Evolutionary conservation across 2,329 filamentous ascomycete species (phyloP), one percentile per base, ranked within the genome.

Genomic region (Endothia cerciana): DNA sequence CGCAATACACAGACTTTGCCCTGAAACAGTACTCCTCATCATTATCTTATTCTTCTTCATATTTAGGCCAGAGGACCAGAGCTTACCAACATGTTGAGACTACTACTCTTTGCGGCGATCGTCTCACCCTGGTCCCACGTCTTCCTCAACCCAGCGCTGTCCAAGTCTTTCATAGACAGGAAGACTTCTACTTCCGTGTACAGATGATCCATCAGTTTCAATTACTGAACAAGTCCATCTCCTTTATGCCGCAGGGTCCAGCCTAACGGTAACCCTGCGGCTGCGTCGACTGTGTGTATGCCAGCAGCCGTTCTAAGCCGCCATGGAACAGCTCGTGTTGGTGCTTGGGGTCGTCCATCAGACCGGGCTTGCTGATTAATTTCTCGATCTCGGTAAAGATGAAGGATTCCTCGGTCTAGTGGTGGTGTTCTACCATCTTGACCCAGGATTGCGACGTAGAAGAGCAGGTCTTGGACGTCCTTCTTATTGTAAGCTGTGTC

Each of bases 371-470:
- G 7, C 72, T 70, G 8, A 72, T 73, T 25, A 76, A 68, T n/a
- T 71, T 72, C 38, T 76, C 74, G 6, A 78, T 66, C 38, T 70
- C 73, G 0, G 77, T 77, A 63, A 80, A 79, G 33, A 77, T 75
- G 55, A 71, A 65, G 0, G 55, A 65, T 60, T 79, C 77, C 63
- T 79, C 77, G 43, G 71, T 67, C 1, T 69, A 60, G 64, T 79
- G 77, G 65, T 78, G 77, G 65, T 78, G 75, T 45, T 77, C 69
- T 5, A 79, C 73, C 45, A 73, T 74, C 19, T 76, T 73, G 22
- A 69, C 69, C 74, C 76, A 79, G 13, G 73, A 73, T 2, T n/a
- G 69, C 65, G 8, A 75, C 69, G 65, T 75, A 77, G 13, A 72
- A 69, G 28, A 74, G 70, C 17, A 77, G 55, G 15, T 72, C 66